Evolutionary conservation across 345 rosid genomes (phyloP).

Genomic region (Tarenaya hassleriana): DNA sequence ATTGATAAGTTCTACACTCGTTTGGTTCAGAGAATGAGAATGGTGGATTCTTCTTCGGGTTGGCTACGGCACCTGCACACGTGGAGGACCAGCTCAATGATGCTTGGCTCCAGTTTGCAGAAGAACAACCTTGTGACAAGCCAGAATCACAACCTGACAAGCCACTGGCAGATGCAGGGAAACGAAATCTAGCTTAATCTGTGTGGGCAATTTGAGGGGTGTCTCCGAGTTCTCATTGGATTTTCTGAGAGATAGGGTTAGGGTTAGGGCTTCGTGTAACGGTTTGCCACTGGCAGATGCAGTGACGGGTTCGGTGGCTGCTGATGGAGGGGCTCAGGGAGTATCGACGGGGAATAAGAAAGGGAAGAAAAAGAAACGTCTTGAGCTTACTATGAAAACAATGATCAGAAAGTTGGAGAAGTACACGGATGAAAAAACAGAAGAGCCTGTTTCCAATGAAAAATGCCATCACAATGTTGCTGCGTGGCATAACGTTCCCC

Average conservation of each 20-base stretch:
- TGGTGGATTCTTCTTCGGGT: slow-evolving; percentile 77
- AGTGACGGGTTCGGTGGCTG: slow-evolving; percentile 40
- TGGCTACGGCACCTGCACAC: slow-evolving; percentile 97
- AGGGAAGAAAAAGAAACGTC: slow-evolving; percentile 34
- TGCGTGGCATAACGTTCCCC: slow-evolving; percentile 89
- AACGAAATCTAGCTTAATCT: slow-evolving; percentile 45
- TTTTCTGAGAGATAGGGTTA: slow-evolving; percentile 68
- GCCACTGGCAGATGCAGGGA: slow-evolving; percentile 39
- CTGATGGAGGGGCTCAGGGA: slow-evolving; percentile 49
- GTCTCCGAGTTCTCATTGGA: slow-evolving; percentile 62
- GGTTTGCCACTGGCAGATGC: slow-evolving; percentile 74
- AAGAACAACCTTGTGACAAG: slow-evolving; percentile 40
- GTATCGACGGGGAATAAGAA: slow-evolving; percentile 24
- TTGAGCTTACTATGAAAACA: slow-evolving; percentile 79
- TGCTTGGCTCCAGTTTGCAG: slow-evolving; percentile 93
- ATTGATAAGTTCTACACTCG: neutral
- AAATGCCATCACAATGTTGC: slow-evolving; percentile 70
- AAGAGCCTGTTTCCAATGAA: slow-evolving; percentile 23
- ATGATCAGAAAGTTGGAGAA: slow-evolving; percentile 75
- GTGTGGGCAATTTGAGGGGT: slow-evolving; percentile 58
- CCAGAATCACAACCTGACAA: slow-evolving; percentile 29
- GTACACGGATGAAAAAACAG: slow-evolving; percentile 36
- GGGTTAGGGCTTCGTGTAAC: slow-evolving; percentile 74
- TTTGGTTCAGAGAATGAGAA: slow-evolving; percentile 28
- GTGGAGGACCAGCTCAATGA: slow-evolving; percentile 84